phyloP scores from a whole-genome alignment of 345 rosid genomes.

The Lumnitzera racemosa region DNA sequence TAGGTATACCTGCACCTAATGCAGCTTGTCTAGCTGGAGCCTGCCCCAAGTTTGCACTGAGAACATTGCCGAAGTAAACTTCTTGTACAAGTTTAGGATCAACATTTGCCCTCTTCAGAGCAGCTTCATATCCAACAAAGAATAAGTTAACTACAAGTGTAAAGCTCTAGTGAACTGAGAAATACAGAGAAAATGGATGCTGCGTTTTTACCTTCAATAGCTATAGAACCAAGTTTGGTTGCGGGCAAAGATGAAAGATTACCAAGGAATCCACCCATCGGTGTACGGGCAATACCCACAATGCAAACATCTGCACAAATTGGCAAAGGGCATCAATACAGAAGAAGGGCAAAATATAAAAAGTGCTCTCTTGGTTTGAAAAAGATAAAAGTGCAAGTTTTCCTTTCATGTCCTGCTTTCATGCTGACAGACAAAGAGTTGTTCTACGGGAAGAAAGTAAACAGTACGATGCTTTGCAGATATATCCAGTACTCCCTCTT shows the following conservation, averaged over 20 bases:
- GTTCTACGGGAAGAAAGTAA: no score
- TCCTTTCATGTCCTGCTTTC: no score
- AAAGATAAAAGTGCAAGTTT: no score
- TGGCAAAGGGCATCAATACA: not conserved
- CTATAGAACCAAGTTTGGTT: slow-evolving; percentile 90
- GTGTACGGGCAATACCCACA: slow-evolving; percentile 96
- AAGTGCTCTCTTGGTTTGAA: no score
- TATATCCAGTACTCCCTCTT: no score
- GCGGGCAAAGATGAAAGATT: slow-evolving; percentile 73
- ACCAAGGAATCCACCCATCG: slow-evolving; percentile 96
- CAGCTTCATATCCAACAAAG: slow-evolving; percentile 43
- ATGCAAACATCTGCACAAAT: slow-evolving; percentile 75
- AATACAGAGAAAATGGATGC: not conserved
- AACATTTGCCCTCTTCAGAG: slow-evolving; percentile 79
- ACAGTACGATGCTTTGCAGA: no score
- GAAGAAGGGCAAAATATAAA: not conserved
- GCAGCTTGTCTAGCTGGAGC: slow-evolving; percentile 99
- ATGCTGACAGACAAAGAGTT: no score
- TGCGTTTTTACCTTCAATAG: slow-evolving; percentile 53
- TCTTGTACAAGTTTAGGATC: slow-evolving; percentile 90
- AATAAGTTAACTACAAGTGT: slow-evolving; percentile 3
- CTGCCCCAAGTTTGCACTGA: slow-evolving; percentile 93
- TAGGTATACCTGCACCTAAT: slow-evolving; percentile 86
- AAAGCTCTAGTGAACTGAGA: no score
- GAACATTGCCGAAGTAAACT: slow-evolving; percentile 91